Conservation (phyloP, 2,329 filamentous ascomycete genomes). For the Tricladium varicosporioides region DNA sequence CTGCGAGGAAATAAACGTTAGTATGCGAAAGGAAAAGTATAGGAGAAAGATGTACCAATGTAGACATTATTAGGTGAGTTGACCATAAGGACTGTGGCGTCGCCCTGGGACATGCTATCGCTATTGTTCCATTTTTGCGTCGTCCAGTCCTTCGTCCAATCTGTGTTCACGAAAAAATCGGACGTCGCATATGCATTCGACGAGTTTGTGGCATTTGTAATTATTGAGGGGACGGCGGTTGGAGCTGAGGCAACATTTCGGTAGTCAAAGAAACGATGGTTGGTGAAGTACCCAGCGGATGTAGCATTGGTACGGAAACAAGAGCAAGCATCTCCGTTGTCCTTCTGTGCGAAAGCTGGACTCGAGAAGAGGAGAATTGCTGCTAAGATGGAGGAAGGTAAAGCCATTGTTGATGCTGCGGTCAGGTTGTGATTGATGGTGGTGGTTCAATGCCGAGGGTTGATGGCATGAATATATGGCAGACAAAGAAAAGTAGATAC, state of each 20-base stretch:
- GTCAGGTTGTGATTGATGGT: not conserved
- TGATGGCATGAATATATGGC: not conserved
- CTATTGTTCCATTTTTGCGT: constrained; percentile 33
- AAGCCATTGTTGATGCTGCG: constrained; percentile 14
- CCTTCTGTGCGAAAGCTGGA: constrained; percentile 21
- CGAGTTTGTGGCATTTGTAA: constrained; percentile 15
- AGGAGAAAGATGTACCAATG: constrained; percentile 21
- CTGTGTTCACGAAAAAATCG: constrained; percentile 21
- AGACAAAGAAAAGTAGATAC: not conserved
- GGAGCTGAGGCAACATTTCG: constrained; percentile 20
- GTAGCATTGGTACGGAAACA: constrained; percentile 30
- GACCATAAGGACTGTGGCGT: constrained; percentile 26
- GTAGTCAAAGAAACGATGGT: constrained; percentile 32
- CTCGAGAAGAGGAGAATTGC: constrained; percentile 18
- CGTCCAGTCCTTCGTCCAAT: constrained; percentile 29
- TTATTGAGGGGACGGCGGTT: constrained; percentile 14
- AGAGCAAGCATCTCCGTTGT: constrained; percentile 27
- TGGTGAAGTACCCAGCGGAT: constrained; percentile 29
- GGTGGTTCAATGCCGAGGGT: not conserved
- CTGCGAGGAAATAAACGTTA: constrained; percentile 7
- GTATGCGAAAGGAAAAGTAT: not conserved
- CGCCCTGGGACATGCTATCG: constrained; percentile 16
- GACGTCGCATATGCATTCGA: constrained; percentile 21
- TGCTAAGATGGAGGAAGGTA: constrained; percentile 16
- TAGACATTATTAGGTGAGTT: constrained; percentile 32